These are phyloP conservation scores for Backusella liffmaniae DNA, from an alignment of 192 early-diverging fungal species.

Conservation along the genomic window DNA sequence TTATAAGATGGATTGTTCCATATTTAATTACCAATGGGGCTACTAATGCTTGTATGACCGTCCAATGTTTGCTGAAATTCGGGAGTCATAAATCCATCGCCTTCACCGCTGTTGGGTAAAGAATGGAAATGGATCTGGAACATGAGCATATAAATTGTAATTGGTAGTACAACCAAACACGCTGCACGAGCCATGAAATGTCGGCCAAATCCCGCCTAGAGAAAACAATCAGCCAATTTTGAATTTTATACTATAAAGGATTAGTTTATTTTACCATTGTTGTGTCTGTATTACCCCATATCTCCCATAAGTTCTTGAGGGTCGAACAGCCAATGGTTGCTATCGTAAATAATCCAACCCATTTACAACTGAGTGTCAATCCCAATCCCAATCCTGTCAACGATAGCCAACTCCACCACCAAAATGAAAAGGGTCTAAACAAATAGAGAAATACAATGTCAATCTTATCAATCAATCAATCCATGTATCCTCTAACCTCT, in stretches of 20 bases:
- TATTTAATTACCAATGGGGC: conserved; percentile 50
- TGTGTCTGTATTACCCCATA: conserved; percentile 72
- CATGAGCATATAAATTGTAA: conserved; percentile 80
- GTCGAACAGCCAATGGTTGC: conserved; percentile 86
- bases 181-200: conserved; percentile 87
- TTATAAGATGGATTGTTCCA: not conserved
- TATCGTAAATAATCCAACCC: conserved; percentile 94
- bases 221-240: too few relatives aligned
- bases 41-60: conserved; percentile 59
- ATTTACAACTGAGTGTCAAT: conserved; percentile 79
- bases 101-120: conserved; percentile 79
- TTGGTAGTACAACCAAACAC: conserved; percentile 85
- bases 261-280: conserved; percentile 12
- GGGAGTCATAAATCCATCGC: conserved; percentile 95
- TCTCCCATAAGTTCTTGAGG: conserved; percentile 81
- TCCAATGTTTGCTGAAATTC: conserved; percentile 85
- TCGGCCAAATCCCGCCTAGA: conserved; percentile 25
- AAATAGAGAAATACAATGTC: too few relatives aligned
- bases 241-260: too few relatives aligned
- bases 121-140: conserved; percentile 92
- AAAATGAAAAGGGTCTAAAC: conserved; percentile 61
- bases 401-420: conserved; percentile 88
- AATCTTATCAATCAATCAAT: not conserved
- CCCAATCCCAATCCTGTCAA: conserved; percentile 84
- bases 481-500: conserved; percentile 1